A percentile compares a stretch with the other conserved stretches of the same genome.
Conservation (phyloP, 2,329 filamentous ascomycete genomes). For the Mycocentrospora acerina region DNA sequence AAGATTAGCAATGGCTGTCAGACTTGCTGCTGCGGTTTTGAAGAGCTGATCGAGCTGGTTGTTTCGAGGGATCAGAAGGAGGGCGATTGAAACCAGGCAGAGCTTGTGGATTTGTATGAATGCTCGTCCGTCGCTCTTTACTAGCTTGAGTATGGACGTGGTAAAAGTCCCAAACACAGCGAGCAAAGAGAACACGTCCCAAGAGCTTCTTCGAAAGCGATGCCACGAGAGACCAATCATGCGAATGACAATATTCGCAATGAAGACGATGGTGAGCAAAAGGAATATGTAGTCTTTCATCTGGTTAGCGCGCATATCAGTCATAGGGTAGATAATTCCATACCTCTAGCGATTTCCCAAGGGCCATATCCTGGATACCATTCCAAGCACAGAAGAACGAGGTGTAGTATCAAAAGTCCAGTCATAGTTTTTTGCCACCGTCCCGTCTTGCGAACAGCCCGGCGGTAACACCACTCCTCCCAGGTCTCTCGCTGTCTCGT, state of each 20-base stretch:
- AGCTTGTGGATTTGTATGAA: slow-evolving; percentile 88
- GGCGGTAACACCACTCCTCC: slow-evolving; percentile 93
- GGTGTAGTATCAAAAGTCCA: slow-evolving; percentile 74
- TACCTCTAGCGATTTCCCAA: slow-evolving; percentile 70
- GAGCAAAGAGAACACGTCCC: slow-evolving; percentile 88
- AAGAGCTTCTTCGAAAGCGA: slow-evolving; percentile 87
- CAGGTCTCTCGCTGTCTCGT: slow-evolving; percentile 71
- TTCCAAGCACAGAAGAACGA: slow-evolving; percentile 80
- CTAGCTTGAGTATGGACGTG: slow-evolving; percentile 76
- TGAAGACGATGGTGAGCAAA: slow-evolving; percentile 76
- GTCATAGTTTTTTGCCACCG: slow-evolving; percentile 88
- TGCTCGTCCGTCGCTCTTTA: slow-evolving; percentile 55
- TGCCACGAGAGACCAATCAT: slow-evolving; percentile 89
- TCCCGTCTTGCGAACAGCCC: slow-evolving; percentile 90
- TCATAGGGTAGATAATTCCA: slow-evolving; percentile 6
- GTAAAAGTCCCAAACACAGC: slow-evolving; percentile 77
- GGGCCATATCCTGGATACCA: slow-evolving; percentile 72
- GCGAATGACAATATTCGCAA: slow-evolving; percentile 78
- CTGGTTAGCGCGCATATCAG: slow-evolving; percentile 18
- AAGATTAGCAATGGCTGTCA: slow-evolving; percentile 86
- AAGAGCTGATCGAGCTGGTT: slow-evolving; percentile 97
- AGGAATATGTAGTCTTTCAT: slow-evolving; percentile 71
- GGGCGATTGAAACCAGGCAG: slow-evolving; percentile 84
- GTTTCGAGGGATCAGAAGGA: slow-evolving; percentile 91
- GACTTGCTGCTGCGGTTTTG: slow-evolving; percentile 94